phyloP scores from a whole-genome alignment of 306 rosid species.

The Cucumis melo region DNA sequence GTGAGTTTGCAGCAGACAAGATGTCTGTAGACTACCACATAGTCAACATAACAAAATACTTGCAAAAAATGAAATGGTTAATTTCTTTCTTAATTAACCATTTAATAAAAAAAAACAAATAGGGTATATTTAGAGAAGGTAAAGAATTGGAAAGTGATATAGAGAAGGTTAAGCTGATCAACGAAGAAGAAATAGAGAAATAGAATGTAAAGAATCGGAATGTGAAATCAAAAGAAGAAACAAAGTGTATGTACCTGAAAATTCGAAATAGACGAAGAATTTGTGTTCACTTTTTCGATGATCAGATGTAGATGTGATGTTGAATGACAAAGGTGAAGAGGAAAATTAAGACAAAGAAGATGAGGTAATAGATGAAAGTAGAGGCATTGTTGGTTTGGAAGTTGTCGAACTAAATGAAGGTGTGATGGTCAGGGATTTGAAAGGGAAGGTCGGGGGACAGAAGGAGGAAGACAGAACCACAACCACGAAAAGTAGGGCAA shows the following conservation, averaged over 20 bases:
- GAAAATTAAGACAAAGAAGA: slow-evolving; percentile 58
- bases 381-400: slow-evolving; percentile 70
- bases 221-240: background rate
- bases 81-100: too few species aligned
- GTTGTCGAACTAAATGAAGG: slow-evolving; percentile 64
- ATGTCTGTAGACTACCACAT: too few species aligned
- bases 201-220: too few species aligned
- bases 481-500: slow-evolving; percentile 52
- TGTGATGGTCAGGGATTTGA: slow-evolving; percentile 33
- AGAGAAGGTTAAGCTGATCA: too few species aligned
- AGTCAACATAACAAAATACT: too few species aligned
- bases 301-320: slow-evolving; percentile 35
- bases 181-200: too few species aligned
- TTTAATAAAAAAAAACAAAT: too few species aligned
- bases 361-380: slow-evolving; percentile 51
- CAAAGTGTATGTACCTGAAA: background rate
- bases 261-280: background rate
- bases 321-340: slow-evolving; percentile 43
- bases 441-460: slow-evolving; percentile 62
- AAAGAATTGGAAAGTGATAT: too few species aligned
- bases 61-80: too few species aligned
- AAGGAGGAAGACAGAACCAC: slow-evolving; percentile 53
- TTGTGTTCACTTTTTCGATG: background rate
- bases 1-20: too few species aligned
- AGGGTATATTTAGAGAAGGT: too few species aligned